phyloP scores from a whole-genome alignment of 495 filamentous ascomycete species.

The Aspergillus campestris region DNA sequence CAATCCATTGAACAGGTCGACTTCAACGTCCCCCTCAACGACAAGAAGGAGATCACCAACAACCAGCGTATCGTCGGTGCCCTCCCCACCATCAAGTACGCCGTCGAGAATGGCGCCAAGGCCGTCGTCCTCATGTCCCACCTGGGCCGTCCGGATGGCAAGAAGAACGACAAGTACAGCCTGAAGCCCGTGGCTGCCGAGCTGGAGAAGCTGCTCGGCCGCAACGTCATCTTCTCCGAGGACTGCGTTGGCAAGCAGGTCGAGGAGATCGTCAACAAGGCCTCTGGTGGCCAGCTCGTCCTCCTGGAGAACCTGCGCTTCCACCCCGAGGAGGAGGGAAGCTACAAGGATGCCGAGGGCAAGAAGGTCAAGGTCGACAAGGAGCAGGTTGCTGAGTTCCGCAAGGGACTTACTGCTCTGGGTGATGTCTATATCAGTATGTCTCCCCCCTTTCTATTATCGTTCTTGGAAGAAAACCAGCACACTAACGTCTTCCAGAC shows the following conservation, averaged over 20 bases:
- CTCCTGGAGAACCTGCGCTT: slow-evolving; percentile 97
- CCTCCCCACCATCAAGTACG: slow-evolving; percentile 96
- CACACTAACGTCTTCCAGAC: slow-evolving; percentile 45
- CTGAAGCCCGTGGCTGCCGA: slow-evolving; percentile 86
- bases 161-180: slow-evolving; percentile 84
- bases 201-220: slow-evolving; percentile 82
- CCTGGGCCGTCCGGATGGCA: slow-evolving; percentile 89
- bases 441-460: slow-evolving; percentile 16
- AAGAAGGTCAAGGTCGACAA: slow-evolving; percentile 98
- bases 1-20: slow-evolving; percentile 61
- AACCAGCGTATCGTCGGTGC: slow-evolving; percentile 96
- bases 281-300: slow-evolving; percentile 74
- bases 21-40: slow-evolving; percentile 98
- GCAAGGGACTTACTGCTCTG: slow-evolving; percentile 87
- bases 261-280: slow-evolving; percentile 81
- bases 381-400: slow-evolving; percentile 82
- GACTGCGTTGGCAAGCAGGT: slow-evolving; percentile 87
- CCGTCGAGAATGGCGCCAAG: slow-evolving; percentile 88
- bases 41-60: slow-evolving; percentile 89
- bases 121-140: slow-evolving; percentile 97
- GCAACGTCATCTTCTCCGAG: slow-evolving; percentile 72
- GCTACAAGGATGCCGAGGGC: slow-evolving; percentile 79
- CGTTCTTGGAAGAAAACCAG: not conserved
- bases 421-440: slow-evolving; percentile 96
- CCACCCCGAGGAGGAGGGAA: slow-evolving; percentile 96